Base-by-base conservation (phyloP, 1,284 basidiomycete genomes). In the Schizophyllum commune region DNA sequence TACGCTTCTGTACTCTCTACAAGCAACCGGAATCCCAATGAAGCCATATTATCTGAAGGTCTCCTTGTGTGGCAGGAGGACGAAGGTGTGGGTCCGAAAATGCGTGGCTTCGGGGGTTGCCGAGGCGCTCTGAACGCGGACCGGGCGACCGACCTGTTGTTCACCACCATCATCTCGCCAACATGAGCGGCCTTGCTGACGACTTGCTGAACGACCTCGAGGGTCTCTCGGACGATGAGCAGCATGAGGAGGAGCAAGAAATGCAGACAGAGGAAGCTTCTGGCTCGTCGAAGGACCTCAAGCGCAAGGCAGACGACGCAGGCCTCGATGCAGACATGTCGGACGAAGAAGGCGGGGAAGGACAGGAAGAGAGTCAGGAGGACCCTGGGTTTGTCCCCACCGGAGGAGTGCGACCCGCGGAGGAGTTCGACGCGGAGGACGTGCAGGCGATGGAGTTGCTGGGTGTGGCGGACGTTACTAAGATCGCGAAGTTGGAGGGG, bases 381-480 rank as follows among this genome's bases (percentile, higher is more conserved):
- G 73, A 79, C 5, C 82, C 79, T 0, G 83, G 83, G 5, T 80
- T 91, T n/a, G 86, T 98, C 0, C 83, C 96, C 0, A 88, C 93
- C 66, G 96, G 95, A 5, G 96, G 96, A 4, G 80, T 96, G 2
- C 86, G 85, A 66, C 96, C 96, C 7, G 92, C 96, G 7, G 95
- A 97, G 27, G 95, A 98, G 74, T 78, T 98, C 54, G 94, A 97
- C 71, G 86, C 82, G 51, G 94, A 95, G 65, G 94, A 96, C 61
- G 96, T 98, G 32, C 89, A 96, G 70, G 83, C 86, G 67, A 95
- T 97, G 88, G 92, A 98, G 69, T 77, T 99, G 54, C 85, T 85
- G 8, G 79, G 76, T 39, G 83, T 98, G 34, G 88, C 89, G 68
- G 92, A 96, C 72, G 92, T 98, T 17, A 77, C 79, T 60, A 91